Percentiles rank a stretch among this genome's conserved stretches.
Evolutionary conservation across 805 yeast genomes (phyloP).

Genomic region (Pichia gijzeniarum): DNA sequence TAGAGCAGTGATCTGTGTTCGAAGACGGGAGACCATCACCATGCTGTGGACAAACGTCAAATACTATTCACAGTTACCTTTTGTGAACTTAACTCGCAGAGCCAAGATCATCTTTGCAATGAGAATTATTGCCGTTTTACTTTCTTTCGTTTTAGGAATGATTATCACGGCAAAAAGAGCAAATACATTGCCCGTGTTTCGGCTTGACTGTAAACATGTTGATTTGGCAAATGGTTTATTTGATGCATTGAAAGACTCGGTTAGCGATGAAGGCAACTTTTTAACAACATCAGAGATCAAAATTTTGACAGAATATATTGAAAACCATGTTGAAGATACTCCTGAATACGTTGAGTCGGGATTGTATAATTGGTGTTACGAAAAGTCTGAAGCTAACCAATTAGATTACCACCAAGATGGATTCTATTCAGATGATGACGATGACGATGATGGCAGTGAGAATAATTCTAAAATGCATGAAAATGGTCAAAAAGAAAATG

Average conservation of each 20-base stretch:
- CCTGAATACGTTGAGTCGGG: slow-evolving; percentile 43
- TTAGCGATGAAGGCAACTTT: slow-evolving; percentile 21
- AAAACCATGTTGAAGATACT: slow-evolving; percentile 38
- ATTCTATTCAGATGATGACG: not conserved
- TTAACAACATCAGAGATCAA: slow-evolving; percentile 45
- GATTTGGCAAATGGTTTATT: slow-evolving; percentile 51
- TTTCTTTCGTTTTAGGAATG: slow-evolving; percentile 1
- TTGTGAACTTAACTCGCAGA: slow-evolving; percentile 21
- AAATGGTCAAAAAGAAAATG: not conserved
- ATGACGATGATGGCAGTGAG: not conserved
- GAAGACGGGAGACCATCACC: not conserved
- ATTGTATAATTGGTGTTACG: slow-evolving; percentile 38
- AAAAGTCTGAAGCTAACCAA: not conserved
- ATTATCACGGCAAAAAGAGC: slow-evolving; percentile 5
- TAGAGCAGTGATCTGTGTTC: too few species aligned
- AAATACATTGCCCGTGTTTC: slow-evolving; percentile 5
- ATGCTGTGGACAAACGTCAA: slow-evolving; percentile 5
- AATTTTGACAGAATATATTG: slow-evolving; percentile 40
- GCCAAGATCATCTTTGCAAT: slow-evolving; percentile 21
- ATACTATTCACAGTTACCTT: slow-evolving; percentile 17
- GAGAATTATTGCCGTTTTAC: slow-evolving; percentile 13
- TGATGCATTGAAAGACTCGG: slow-evolving; percentile 31
- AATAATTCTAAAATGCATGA: not conserved
- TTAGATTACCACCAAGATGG: slow-evolving; percentile 7
- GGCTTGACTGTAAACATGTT: slow-evolving; percentile 44